Evolutionary conservation across 2,329 filamentous ascomycete species (phyloP).

Genomic region (Sporothrix schenckii): DNA sequence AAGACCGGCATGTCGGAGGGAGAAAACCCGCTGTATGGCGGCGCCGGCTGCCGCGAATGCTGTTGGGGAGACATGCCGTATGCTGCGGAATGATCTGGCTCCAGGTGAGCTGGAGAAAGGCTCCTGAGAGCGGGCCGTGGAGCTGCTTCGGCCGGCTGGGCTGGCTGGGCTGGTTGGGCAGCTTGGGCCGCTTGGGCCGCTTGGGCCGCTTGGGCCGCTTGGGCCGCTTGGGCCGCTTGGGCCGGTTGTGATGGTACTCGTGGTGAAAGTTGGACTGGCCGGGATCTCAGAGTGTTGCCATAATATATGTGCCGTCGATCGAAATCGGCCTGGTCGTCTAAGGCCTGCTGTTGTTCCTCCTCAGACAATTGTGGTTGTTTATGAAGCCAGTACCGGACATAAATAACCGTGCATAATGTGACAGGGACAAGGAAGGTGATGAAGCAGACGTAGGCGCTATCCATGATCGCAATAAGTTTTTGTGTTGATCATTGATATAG

Average conservation of each 20-base stretch:
- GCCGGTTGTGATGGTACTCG: too few relatives aligned
- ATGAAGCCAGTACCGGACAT: neutral
- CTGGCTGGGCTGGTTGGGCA: too few relatives aligned
- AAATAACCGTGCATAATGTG: neutral
- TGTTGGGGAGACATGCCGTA: too few relatives aligned
- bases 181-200: neutral
- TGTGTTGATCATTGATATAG: neutral
- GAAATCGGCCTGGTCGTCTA: neutral
- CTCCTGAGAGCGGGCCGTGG: too few relatives aligned
- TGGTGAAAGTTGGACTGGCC: neutral
- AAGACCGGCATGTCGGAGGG: neutral
- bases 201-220: neutral
- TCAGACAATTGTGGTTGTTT: neutral
- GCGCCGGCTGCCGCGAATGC: neutral
- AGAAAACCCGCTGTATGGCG: neutral
- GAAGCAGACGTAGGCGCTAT: neutral
- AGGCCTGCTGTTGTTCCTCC: neutral
- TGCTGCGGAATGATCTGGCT: too few relatives aligned
- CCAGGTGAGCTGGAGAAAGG: too few relatives aligned
- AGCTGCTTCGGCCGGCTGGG: too few relatives aligned
- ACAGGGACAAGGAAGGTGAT: neutral
- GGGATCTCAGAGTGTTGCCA: too few relatives aligned
- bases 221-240: neutral
- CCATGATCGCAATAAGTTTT: neutral
- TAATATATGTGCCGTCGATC: neutral